These are phyloP conservation scores for Cryptosporidium meleagridis DNA, from an alignment of 169 alveolate genomes.

Conservation along the genomic window DNA sequence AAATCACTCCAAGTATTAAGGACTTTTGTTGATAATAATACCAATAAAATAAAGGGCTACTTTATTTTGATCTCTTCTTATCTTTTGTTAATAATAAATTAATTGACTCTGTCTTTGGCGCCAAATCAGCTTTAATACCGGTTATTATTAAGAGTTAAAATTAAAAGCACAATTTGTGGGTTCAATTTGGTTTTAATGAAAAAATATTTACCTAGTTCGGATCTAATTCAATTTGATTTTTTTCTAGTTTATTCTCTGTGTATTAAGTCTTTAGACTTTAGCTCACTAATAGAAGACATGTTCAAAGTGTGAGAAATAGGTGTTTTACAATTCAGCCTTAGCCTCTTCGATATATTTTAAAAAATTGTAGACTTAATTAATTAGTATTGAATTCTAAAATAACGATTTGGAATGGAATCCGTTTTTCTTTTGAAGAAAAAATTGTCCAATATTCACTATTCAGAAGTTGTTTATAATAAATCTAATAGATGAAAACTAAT, in stretches of 20 bases:
- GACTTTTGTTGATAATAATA: background rate
- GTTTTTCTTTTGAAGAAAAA: too few relatives aligned
- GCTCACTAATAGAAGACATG: background rate
- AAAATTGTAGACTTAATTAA: background rate
- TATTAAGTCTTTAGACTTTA: too few relatives aligned
- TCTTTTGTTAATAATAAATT: background rate
- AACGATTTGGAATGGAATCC: background rate
- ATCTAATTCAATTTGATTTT: too few relatives aligned
- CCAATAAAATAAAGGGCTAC: background rate
- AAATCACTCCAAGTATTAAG: background rate
- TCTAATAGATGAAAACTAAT: background rate
- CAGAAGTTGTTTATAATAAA: background rate
- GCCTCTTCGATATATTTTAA: background rate
- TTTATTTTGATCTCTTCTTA: background rate
- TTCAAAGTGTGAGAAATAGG: background rate
- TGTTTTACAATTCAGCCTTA: too few relatives aligned
- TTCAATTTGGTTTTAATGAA: too few relatives aligned
- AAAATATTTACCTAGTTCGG: too few relatives aligned
- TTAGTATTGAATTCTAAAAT: background rate
- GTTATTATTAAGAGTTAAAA: background rate
- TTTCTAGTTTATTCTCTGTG: background rate
- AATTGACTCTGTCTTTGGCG: conserved; percentile 65
- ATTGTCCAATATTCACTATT: background rate
- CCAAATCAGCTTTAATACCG: conserved; percentile 11
- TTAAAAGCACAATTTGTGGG: background rate